Evolutionary conservation across 2,329 filamentous ascomycete species (phyloP), one percentile per base, ranked within the genome.

Genomic region (Rhytidhysteron rufulum): DNA sequence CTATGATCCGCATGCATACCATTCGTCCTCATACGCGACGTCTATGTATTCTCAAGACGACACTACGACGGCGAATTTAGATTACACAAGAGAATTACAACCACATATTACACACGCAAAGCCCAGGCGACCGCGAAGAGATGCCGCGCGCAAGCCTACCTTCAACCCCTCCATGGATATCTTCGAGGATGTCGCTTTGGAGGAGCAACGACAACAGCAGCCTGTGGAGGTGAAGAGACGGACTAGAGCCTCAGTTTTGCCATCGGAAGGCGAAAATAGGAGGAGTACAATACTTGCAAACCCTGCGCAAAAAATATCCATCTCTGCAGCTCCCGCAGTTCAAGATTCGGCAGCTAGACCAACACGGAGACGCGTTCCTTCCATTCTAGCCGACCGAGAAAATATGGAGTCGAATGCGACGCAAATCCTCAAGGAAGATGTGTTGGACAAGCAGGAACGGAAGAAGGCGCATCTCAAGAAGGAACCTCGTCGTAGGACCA

Each of bases 401-500:
- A 48, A 31, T 4, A 33, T 34, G 7, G 54, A 57, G n/a, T 38
- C 46, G 5, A 57, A 60, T 41, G 53, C 59, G 10, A 62, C 61
- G 2, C 42, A 58, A 11, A 51, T 53, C 30, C 43, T 65, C 36
- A 58, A 56, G 10, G 58, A 63, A 25, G 49, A 60, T 17, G 27
- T 51, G 6, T 29, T 62, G 35, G 52, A 59, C 30, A 60, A 49
- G 48, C 54, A 49, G 16, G 62, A 66, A 32, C 42, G 55, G 40
- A 57, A 53, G 47, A 62, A 54, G 47, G 48, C 50, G 15, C 54
- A 44, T 3, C 51, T 54, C 5, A 58, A 50, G 43, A 72, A 71
- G 49, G 65, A 71, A 15, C 60, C 64, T 4, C 62, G 72, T 39
- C 60, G 72, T 42, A 61, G 69, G 42, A 76, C 72, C 3, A 75